Conservation (phyloP, 352 stramenopile genomes). For the Hyphochytrium catenoides region DNA sequence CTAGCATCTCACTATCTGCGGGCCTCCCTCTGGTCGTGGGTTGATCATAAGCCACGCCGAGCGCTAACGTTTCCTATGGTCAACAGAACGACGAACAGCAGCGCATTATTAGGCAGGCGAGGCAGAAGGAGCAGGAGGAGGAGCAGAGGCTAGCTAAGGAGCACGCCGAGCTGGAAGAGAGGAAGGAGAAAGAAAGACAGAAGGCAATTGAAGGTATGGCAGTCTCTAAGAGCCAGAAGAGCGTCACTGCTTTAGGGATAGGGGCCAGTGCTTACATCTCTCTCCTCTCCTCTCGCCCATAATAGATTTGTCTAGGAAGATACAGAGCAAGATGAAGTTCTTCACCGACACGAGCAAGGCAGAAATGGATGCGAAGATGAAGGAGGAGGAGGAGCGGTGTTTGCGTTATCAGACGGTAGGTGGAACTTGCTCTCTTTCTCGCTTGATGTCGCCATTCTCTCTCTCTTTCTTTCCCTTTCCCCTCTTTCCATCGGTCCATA, state of each 20-base stretch:
- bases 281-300: too few relatives aligned
- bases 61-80: too few relatives aligned
- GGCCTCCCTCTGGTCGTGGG: too few relatives aligned
- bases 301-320: conserved; percentile 34
- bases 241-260: too few relatives aligned
- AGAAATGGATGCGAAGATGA: conserved; percentile 23
- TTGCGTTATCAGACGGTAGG: conserved; percentile 19
- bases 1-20: too few relatives aligned
- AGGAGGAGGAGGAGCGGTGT: conserved; percentile 35
- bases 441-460: not conserved
- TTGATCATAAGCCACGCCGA: too few relatives aligned
- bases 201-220: conserved; percentile 37
- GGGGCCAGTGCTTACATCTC: too few relatives aligned
- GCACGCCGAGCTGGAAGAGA: conserved; percentile 40
- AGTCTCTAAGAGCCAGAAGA: too few relatives aligned
- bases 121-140: conserved; percentile 22
- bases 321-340: conserved; percentile 57
- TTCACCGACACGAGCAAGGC: conserved; percentile 47
- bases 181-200: conserved; percentile 26
- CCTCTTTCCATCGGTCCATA: conserved; percentile 2
- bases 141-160: conserved; percentile 36
- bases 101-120: too few relatives aligned
- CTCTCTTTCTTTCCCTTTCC: not conserved
- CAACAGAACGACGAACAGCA: too few relatives aligned
- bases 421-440: not conserved